Evolutionary conservation across 208 protist genomes (phyloP), one percentile per base, ranked within the genome.

Genomic region (Crithidia brevicula): DNA sequence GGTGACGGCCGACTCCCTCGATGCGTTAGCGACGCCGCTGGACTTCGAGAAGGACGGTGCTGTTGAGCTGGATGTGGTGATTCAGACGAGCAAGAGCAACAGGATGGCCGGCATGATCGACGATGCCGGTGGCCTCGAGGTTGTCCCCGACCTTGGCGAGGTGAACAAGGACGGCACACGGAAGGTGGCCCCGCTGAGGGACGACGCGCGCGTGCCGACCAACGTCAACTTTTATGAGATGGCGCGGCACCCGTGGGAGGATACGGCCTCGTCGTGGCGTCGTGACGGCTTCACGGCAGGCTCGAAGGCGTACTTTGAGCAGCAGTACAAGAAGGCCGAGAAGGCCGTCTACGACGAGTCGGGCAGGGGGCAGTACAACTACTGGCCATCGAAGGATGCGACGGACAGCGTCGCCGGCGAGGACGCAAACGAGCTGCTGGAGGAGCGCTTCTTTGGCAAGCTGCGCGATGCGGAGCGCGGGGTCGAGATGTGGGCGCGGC

Each of bases 141-240:
- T 94, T 1, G 79, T 94, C 20, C 6, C 53, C 1, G 61, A 70
- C 4, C 86, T 96, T 9, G 91, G 91, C 42, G 91, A 96, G 85
- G 20, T 63, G n/a, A 73, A 88, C 73, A 56, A 53, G 33, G 78
- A 83, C 15, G 88, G 88, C 18, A 51, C 46, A 18, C 73, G 77
- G 8, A 53, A 57, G 33, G 88, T 86, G 34, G 60, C 70, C 10
- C 85, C 91, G 27, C 78, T 91, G 34, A 27, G 57, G 50, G 59
- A 65, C 53, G 84, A 91, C 61, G 92, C 92, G 20, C 78, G 81
- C 36, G 92, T 97, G 52, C 92, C 92, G 52, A 87, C 67, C 11
- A 94, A 96, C 52, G 86, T 97, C 10, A 97, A 82, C 78, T 97
- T 97, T 62, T 97, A 97, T 66, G 89, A 95, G 69, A 97, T 97